Conservation (phyloP, 1,284 basidiomycete species). For the Puccinia hordei region DNA sequence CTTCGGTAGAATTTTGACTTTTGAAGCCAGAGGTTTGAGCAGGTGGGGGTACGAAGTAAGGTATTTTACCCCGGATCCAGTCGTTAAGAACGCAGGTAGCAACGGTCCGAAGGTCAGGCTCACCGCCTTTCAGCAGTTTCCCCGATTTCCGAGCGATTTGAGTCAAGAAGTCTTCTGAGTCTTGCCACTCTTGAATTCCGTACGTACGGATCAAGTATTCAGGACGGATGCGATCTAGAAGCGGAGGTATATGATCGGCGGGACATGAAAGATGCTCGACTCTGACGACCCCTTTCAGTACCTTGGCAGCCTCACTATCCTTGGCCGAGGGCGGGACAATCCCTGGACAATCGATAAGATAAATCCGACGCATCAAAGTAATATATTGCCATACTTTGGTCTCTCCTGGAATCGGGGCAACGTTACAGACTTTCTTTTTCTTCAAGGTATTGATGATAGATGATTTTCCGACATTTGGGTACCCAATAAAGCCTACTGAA, state of each 20-base stretch:
- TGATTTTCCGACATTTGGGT: constrained; percentile 97
- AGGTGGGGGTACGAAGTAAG: constrained; percentile 80
- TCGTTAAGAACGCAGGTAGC: constrained; percentile 95
- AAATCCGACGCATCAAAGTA: constrained; percentile 90
- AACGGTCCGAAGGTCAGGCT: constrained; percentile 87
- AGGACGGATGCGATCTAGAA: constrained; percentile 86
- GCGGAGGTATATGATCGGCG: constrained; percentile 84
- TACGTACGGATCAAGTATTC: constrained; percentile 92
- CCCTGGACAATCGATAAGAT: constrained; percentile 98
- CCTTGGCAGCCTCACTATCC: constrained; percentile 87
- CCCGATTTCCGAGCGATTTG: constrained; percentile 87
- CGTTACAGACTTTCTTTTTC: constrained; percentile 94
- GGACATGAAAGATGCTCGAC: constrained; percentile 93
- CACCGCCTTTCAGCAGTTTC: constrained; percentile 87
- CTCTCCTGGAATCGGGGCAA: constrained; percentile 96
- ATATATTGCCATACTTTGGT: constrained; percentile 99
- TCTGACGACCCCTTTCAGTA: constrained; percentile 94
- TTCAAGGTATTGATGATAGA: constrained; percentile 98
- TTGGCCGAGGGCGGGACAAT: constrained; percentile 90
- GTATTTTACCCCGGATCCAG: constrained; percentile 95
- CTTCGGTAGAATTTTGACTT: constrained; percentile 49
- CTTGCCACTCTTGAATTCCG: constrained; percentile 64
- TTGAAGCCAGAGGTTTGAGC: constrained; percentile 52
- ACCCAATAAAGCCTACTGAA: constrained; percentile 95
- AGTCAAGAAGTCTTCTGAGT: constrained; percentile 77